A percentile compares a stretch with the other conserved stretches of the same genome.
phyloP scores from a whole-genome alignment of 2,329 filamentous ascomycete species.

The Beauveria varroae region DNA sequence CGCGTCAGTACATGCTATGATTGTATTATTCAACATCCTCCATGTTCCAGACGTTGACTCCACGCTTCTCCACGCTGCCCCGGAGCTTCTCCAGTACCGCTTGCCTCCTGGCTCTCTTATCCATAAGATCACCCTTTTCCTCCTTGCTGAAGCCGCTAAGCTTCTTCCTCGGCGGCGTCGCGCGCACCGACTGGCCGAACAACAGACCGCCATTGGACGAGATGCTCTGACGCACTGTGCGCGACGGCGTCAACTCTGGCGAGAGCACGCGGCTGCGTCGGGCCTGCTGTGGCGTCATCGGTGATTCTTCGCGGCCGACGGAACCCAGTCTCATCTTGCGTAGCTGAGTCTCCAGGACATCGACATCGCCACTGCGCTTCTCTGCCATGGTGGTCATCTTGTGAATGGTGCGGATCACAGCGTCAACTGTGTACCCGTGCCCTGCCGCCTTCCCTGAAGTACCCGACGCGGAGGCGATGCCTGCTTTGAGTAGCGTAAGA shows the following conservation, averaged over 20 bases:
- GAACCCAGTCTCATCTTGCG: conserved; percentile 56
- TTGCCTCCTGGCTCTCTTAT: conserved; percentile 44
- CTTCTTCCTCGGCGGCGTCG: conserved; percentile 51
- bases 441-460: conserved; percentile 36
- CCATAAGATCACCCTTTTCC: conserved; percentile 50
- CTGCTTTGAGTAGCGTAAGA: conserved; percentile 70
- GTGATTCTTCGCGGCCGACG: conserved; percentile 35
- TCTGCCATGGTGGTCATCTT: conserved; percentile 93
- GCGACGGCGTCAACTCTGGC: conserved; percentile 35
- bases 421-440: conserved; percentile 76
- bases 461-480: conserved; percentile 54
- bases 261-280: conserved; percentile 32
- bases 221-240: conserved; percentile 33
- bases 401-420: conserved; percentile 80
- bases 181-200: conserved; percentile 30
- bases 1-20: conserved; percentile 15
- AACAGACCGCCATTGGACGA: conserved; percentile 28
- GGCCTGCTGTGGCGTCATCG: conserved; percentile 31
- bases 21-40: conserved; percentile 37
- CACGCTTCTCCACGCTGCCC: conserved; percentile 40
- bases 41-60: conserved; percentile 42
- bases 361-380: conserved; percentile 83
- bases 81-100: conserved; percentile 46
- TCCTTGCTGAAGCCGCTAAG: conserved; percentile 51
- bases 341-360: conserved; percentile 82